Percentiles rank a stretch among this genome's conserved stretches.
Evolutionary conservation across 306 rosid genomes (phyloP).

Genomic region (Sicyos baderoa): DNA sequence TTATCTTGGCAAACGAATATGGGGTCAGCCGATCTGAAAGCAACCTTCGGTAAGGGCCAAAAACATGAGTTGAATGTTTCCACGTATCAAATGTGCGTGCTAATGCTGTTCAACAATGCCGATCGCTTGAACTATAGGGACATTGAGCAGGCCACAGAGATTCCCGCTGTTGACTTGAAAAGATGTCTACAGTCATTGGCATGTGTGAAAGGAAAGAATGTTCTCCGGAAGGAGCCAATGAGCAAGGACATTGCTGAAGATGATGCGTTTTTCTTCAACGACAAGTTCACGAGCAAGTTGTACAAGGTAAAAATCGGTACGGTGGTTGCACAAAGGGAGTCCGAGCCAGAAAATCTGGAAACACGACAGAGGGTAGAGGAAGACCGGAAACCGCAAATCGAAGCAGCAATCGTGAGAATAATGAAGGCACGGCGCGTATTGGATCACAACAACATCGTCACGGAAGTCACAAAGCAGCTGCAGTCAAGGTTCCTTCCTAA

Average conservation of each 20-base stretch:
- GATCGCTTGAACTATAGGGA: conserved; percentile 62
- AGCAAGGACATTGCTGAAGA: conserved; percentile 72
- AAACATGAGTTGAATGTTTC: conserved; percentile 80
- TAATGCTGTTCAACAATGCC: conserved; percentile 67
- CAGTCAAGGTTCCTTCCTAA: conserved; percentile 63
- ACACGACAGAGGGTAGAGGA: conserved; percentile 79
- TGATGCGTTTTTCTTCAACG: conserved; percentile 59
- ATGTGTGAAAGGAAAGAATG: conserved; percentile 76
- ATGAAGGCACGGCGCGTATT: conserved; percentile 73
- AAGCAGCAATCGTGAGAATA: conserved; percentile 72
- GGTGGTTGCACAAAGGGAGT: conserved; percentile 72
- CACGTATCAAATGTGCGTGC: conserved; percentile 78
- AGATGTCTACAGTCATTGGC: conserved; percentile 84
- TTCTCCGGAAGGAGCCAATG: conserved; percentile 81
- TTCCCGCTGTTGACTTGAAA: conserved; percentile 61
- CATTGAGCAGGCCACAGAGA: conserved; percentile 73
- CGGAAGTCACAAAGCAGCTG: conserved; percentile 76
- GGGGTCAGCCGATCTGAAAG: conserved; percentile 80
- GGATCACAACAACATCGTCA: conserved; percentile 69
- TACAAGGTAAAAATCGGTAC: conserved; percentile 81
- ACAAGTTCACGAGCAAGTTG: conserved; percentile 59
- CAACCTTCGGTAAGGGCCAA: conserved; percentile 70
- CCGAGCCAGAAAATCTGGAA: conserved; percentile 77
- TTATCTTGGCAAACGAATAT: conserved; percentile 81
- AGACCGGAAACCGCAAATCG: conserved; percentile 80